Base-by-base conservation (phyloP, 2,329 filamentous ascomycete species). In the Coniella lustricola region DNA sequence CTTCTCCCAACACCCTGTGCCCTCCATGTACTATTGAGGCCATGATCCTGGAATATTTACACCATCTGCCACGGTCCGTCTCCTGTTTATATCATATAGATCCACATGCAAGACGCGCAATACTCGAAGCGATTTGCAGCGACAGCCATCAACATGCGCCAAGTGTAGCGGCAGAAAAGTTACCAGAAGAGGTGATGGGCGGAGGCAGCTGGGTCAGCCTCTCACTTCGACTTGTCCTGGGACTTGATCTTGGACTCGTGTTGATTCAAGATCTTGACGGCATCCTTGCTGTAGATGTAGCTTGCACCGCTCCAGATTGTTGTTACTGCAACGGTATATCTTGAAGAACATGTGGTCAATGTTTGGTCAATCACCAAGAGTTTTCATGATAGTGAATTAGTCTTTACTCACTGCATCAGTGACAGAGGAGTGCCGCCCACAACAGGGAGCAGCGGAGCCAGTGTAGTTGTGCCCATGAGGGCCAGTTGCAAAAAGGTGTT, bases 241-340 rank as follows among this genome's bases (percentile, higher is more conserved):
- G 47, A 47, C 37, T 60, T 59, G 29, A 56, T 53, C 46, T 62
- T 61, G 21, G 43, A 38, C 5, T 45, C 40, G 16, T 56, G 60
- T 40, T 67, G 59, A 0, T 67, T 65, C 36, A 97, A 64, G 48
- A 97, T 96, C 65, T 85, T 94, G 29, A 97, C 90, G 0, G 90
- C 91, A 59, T 95, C 85, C 64, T 93, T 95, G 56, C 82, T 87
- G 63, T 85, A 94, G 7, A 95, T 75, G 64, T 98, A 98, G 65
- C 90, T 95, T 13, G 90, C 74, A 7, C 93, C 93, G 54, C 90
- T 96, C 87, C 90, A 97, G 5, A 95, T 68, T 0, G 93, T 98
- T 3, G 93, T 98, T 0, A 76, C 79, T 1, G 90, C 90, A 3
- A 98, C 91, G 13, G 94, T 67, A 58, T 87, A 91, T 61, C 87